Percentiles rank a stretch among this genome's conserved stretches.
Evolutionary conservation across 2,329 filamentous ascomycete species (phyloP).

Genomic region (Fusarium circinatum): DNA sequence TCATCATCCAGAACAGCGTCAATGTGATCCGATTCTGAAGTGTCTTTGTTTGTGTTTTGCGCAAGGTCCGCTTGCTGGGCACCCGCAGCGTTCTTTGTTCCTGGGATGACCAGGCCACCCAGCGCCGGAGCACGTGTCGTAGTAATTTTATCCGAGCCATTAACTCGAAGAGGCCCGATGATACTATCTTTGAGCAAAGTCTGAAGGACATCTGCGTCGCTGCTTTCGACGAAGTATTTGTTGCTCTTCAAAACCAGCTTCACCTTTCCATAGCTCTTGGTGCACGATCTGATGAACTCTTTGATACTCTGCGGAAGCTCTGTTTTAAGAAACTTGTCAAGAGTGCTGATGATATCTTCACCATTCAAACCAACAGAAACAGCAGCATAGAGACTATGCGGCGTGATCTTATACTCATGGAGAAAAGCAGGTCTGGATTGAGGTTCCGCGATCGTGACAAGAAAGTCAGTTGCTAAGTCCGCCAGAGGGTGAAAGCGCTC

Average conservation of each 20-base stretch:
- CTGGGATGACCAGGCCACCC: slow-evolving; percentile 88
- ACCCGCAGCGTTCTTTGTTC: slow-evolving; percentile 91
- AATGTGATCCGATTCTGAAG: neutral
- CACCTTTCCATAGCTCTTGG: slow-evolving; percentile 92
- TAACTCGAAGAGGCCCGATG: slow-evolving; percentile 82
- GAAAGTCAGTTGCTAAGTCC: slow-evolving; percentile 88
- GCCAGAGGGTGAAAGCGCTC: slow-evolving; percentile 94
- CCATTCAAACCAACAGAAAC: slow-evolving; percentile 91
- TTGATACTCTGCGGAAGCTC: slow-evolving; percentile 81
- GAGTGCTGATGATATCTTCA: slow-evolving; percentile 86
- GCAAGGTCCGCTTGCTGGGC: slow-evolving; percentile 77
- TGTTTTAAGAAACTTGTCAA: slow-evolving; percentile 90
- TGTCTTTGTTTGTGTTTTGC: slow-evolving; percentile 55
- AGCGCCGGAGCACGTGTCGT: slow-evolving; percentile 83
- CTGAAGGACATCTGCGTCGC: slow-evolving; percentile 88
- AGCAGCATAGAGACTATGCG: slow-evolving; percentile 95
- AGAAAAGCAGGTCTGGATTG: slow-evolving; percentile 88
- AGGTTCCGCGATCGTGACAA: slow-evolving; percentile 95
- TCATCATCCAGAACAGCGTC: slow-evolving; percentile 55
- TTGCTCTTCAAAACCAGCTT: slow-evolving; percentile 95
- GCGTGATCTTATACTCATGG: slow-evolving; percentile 92
- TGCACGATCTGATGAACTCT: slow-evolving; percentile 81
- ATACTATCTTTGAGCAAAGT: slow-evolving; percentile 82
- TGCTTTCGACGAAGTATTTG: slow-evolving; percentile 92
- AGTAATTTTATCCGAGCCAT: slow-evolving; percentile 76